phyloP scores from a whole-genome alignment of 306 rosid species.

The Dalbergia cochinchinensis region DNA sequence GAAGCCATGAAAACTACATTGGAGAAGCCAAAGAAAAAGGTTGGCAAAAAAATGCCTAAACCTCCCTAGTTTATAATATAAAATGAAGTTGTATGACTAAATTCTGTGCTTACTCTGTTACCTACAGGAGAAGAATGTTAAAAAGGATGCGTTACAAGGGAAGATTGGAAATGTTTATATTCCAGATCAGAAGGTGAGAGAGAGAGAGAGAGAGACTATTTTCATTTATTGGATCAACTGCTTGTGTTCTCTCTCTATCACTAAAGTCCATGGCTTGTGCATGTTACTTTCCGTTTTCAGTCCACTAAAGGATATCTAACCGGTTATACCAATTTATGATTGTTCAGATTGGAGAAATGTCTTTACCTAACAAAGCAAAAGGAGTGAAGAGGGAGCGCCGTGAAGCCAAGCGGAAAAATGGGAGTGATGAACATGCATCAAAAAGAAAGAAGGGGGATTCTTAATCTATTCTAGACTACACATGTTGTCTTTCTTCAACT shows the following conservation, averaged over 20 bases:
- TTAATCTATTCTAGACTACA: conserved; percentile 38
- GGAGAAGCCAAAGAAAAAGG: conserved; percentile 89
- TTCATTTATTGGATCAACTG: conserved; percentile 35
- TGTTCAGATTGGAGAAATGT: conserved; percentile 69
- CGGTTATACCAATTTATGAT: neutral
- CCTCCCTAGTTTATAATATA: conserved; percentile 4
- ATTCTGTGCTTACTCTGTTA: conserved; percentile 29
- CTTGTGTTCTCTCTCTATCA: neutral
- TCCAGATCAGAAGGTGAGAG: conserved; percentile 91
- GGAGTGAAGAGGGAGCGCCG: conserved; percentile 96
- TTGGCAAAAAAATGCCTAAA: conserved; percentile 41
- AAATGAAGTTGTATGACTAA: conserved; percentile 33
- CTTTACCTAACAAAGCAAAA: conserved; percentile 73
- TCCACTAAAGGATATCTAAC: conserved; percentile 14
- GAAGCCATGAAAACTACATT: conserved; percentile 80
- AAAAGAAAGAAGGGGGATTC: conserved; percentile 73
- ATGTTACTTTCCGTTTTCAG: neutral
- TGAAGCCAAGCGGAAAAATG: conserved; percentile 67
- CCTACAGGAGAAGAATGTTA: conserved; percentile 83
- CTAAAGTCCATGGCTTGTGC: neutral
- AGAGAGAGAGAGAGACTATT: neutral
- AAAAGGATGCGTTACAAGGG: conserved; percentile 67
- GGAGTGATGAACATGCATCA: conserved; percentile 50
- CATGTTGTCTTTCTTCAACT: conserved; percentile 7
- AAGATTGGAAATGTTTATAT: conserved; percentile 83